Conservation (phyloP, 495 filamentous ascomycete species). For the Neurospora sp. region DNA sequence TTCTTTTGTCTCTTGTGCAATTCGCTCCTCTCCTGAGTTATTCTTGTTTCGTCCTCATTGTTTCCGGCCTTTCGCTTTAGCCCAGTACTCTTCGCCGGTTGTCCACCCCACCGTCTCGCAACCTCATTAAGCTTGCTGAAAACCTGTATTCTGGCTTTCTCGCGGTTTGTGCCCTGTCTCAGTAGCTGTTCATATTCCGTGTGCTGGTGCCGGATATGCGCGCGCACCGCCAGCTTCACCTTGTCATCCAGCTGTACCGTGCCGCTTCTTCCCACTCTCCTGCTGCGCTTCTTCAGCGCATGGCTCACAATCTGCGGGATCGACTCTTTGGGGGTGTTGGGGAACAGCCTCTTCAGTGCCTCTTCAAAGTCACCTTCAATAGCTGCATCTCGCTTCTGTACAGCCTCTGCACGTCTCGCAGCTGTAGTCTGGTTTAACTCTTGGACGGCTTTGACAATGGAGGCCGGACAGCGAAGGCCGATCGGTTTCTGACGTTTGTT, state of each 20-base stretch:
- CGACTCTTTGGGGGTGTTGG: constrained; percentile 14
- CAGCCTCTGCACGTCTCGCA: constrained; percentile 11
- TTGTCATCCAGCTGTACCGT: constrained; percentile 19
- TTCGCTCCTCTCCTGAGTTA: background rate
- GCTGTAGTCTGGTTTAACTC: constrained; percentile 17
- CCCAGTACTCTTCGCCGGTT: background rate
- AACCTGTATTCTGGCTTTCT: constrained; percentile 13
- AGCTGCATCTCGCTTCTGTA: constrained; percentile 20
- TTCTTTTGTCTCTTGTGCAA: background rate
- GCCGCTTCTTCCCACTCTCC: constrained; percentile 26
- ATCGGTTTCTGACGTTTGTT: constrained; percentile 11
- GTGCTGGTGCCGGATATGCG: constrained; percentile 30
- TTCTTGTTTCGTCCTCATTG: background rate
- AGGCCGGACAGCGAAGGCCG: constrained; percentile 30
- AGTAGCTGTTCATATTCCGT: constrained; percentile 29
- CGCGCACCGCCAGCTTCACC: constrained; percentile 24
- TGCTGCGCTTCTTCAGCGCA: constrained; percentile 21
- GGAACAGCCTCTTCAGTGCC: constrained; percentile 19
- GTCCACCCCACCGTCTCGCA: constrained; percentile 12
- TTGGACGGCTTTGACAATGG: constrained; percentile 18
- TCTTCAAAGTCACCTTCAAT: constrained; percentile 17
- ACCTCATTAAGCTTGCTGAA: constrained; percentile 10
- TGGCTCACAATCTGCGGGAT: constrained; percentile 16
- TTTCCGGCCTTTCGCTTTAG: background rate
- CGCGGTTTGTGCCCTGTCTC: constrained; percentile 1